Evolutionary conservation across 2,329 filamentous ascomycete species (phyloP).

Genomic region (Aspergillus brunneoviolaceus): DNA sequence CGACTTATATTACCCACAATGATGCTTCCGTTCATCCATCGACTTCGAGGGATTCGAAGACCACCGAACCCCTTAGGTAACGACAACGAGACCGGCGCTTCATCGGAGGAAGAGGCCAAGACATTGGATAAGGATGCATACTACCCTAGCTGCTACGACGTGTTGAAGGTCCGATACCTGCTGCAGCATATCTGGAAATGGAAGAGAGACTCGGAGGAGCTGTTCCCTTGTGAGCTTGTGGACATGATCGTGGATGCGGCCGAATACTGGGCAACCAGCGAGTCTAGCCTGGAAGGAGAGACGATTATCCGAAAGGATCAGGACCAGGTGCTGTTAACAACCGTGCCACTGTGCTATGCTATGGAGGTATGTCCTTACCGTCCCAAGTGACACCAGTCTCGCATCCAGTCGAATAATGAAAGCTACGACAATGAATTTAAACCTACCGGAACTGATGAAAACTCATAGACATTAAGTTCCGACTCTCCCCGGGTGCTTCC

Average conservation of each 20-base stretch:
- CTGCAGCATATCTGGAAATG: conserved; percentile 24
- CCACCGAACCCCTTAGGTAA: background rate
- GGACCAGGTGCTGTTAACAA: conserved; percentile 37
- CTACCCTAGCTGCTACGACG: conserved; percentile 33
- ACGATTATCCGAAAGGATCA: conserved; percentile 30
- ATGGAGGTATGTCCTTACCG: conserved; percentile 21
- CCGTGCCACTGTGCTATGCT: conserved; percentile 38
- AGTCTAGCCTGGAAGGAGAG: conserved; percentile 20
- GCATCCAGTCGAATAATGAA: background rate
- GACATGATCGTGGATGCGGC: conserved; percentile 42
- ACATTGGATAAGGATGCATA: conserved; percentile 14
- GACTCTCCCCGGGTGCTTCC: conserved; percentile 27
- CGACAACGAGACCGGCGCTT: conserved; percentile 1
- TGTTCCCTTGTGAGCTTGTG: conserved; percentile 38
- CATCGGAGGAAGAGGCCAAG: background rate
- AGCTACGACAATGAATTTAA: background rate
- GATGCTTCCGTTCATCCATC: conserved; percentile 3
- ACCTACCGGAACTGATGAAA: background rate
- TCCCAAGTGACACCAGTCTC: background rate
- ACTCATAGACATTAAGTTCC: conserved; percentile 13
- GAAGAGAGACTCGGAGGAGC: conserved; percentile 21
- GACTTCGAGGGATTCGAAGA: background rate
- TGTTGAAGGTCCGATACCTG: conserved; percentile 33
- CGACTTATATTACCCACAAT: background rate
- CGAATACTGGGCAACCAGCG: conserved; percentile 35